Percentiles rank a stretch among this genome's conserved stretches.
These are phyloP conservation scores for Lignosus rhinocerotis DNA, from an alignment of 1,284 basidiomycete species.

Conservation along the genomic window DNA sequence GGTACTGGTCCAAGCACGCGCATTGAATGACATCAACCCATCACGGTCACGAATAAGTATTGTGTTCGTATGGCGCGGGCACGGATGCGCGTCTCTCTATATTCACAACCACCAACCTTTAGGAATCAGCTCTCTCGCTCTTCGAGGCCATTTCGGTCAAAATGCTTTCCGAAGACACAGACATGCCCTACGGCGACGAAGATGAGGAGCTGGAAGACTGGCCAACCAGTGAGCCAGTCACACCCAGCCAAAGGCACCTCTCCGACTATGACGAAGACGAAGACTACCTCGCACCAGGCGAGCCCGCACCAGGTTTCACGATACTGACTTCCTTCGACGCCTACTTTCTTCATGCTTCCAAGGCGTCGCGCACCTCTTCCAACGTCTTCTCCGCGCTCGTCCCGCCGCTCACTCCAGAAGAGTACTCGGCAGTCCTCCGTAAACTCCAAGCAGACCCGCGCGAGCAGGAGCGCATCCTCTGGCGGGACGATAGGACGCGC, in stretches of 20 bases:
- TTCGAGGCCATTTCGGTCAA: background rate
- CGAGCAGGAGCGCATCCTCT: constrained; percentile 21
- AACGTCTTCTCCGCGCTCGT: constrained; percentile 76
- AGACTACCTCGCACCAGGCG: constrained; percentile 9
- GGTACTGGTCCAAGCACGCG: no score
- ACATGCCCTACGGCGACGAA: constrained; percentile 12
- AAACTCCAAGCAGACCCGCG: constrained; percentile 31
- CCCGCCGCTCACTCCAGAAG: constrained; percentile 64
- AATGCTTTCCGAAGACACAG: constrained; percentile 13
- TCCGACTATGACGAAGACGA: constrained; percentile 16
- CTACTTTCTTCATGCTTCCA: constrained; percentile 73
- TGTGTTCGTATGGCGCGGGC: background rate
- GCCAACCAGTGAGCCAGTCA: constrained; percentile 17
- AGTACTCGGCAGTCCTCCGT: constrained; percentile 48
- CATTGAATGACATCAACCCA: background rate
- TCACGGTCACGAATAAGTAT: background rate
- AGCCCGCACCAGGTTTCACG: constrained; percentile 20
- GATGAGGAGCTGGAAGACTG: constrained; percentile 22
- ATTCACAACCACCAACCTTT: background rate
- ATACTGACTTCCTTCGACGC: constrained; percentile 70
- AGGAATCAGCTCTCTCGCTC: background rate
- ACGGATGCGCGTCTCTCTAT: background rate
- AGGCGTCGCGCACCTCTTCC: constrained; percentile 69
- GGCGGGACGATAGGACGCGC: constrained; percentile 32
- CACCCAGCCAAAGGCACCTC: constrained; percentile 13